A percentile compares a stretch with the other conserved stretches of the same genome.
These are phyloP conservation scores for Cyathus striatus DNA, from an alignment of 768 basidiomycete species.

Conservation along the genomic window DNA sequence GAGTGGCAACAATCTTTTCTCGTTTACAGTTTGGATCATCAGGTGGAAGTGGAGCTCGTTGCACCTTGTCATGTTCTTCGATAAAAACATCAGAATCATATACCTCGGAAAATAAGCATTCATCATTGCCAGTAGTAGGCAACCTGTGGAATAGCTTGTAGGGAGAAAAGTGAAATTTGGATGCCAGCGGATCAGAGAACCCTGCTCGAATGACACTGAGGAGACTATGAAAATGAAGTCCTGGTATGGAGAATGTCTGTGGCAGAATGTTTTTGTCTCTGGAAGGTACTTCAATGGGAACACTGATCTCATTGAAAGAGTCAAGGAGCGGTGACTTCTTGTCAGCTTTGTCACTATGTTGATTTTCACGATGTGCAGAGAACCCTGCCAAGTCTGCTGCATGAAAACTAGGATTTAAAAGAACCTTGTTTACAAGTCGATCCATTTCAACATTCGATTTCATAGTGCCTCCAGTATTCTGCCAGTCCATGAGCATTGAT, in stretches of 20 bases:
- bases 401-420: slow-evolving; percentile 9
- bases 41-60: slow-evolving; percentile 4
- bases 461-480: slow-evolving; percentile 7
- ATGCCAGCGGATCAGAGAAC: slow-evolving; percentile 12
- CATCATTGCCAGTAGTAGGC: slow-evolving; percentile 6
- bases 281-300: slow-evolving; percentile 21
- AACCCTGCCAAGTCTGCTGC: slow-evolving; percentile 3
- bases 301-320: slow-evolving; percentile 3
- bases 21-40: slow-evolving; percentile 5
- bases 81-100: slow-evolving; percentile 20
- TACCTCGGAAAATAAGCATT: slow-evolving; percentile 15
- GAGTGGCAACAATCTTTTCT: slow-evolving; percentile 7
- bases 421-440: slow-evolving; percentile 8
- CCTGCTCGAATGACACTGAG: slow-evolving; percentile 17
- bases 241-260: slow-evolving; percentile 13
- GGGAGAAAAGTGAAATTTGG: slow-evolving; percentile 20
- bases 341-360: slow-evolving; percentile 7
- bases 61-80: slow-evolving; percentile 10
- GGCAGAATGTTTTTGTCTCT: slow-evolving; percentile 9
- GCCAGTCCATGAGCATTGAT: slow-evolving; percentile 20
- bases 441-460: slow-evolving; percentile 11
- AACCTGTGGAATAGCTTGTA: slow-evolving; percentile 17
- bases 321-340: slow-evolving; percentile 2
- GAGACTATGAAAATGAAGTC: slow-evolving; percentile 14
- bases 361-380: slow-evolving; percentile 5